Evolutionary conservation across 148 eudicot genomes (phyloP), one percentile per base, ranked within the genome.

Genomic region (Nyssa sinensis): DNA sequence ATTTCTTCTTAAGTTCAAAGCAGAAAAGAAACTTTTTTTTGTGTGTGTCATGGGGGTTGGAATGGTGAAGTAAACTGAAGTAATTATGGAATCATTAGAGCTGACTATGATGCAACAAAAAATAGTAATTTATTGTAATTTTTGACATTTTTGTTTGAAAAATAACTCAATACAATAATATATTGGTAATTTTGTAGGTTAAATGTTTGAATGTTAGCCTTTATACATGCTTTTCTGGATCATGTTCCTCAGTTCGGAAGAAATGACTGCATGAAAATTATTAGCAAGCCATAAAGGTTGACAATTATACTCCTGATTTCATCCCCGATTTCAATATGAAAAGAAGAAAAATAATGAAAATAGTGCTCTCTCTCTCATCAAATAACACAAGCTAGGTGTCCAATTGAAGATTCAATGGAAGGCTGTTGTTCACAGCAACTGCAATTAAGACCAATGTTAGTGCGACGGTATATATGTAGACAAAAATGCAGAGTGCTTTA

Each of bases 391-490:
- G 51, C 16, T 12, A 44, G 51, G 17, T 44, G 51, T 31, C 24
- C 24, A 69, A 69, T 32, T 69, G 44, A 69, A 69, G 62, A 23
- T 24, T 57, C 27, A n/a, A n/a, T n/a, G 27, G 24, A n/a, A 17
- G 51, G 16, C 1, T 11, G 51, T 1, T 44, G 12, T 31, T 69
- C 53, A 8, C 49, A 33, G n/a, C n/a, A n/a, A n/a, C n/a, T n/a
- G 57, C n/a, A 32, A 70, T 17, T 55, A 6, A 13, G 51, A 44
- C 12, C 17, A 44, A 11, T 44, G 19, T 13, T 6, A n/a, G n/a
- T n/a, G n/a, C n/a, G n/a, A n/a, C n/a, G n/a, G 37, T 39, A 29
- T 5, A 35, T 31, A n/a, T 33, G 27, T 29, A 17, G 60, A 68
- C 41, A 61, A 69, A 51, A 21, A 69, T 10, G 53, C 16, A 7